phyloP scores from a whole-genome alignment of 2,329 filamentous ascomycete species.

The Talaromyces sp. region DNA sequence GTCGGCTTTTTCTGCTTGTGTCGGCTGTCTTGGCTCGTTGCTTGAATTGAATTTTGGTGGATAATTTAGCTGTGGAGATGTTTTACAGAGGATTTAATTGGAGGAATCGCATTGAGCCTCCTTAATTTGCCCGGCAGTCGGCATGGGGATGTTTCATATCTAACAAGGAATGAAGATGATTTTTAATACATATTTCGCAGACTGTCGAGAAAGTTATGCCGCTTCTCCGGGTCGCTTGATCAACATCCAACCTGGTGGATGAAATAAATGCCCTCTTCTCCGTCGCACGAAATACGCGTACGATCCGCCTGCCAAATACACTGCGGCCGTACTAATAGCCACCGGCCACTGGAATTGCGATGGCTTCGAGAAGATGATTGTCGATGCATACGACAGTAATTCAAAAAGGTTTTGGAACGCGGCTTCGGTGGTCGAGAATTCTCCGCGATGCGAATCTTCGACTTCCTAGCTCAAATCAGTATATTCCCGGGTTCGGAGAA shows the following conservation, averaged over 20 bases:
- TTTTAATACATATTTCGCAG: neutral
- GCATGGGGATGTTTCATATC: neutral
- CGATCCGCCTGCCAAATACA: constrained; percentile 31
- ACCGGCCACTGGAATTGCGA: constrained; percentile 65
- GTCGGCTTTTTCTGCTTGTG: neutral
- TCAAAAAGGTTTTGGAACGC: constrained; percentile 70
- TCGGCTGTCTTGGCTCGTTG: neutral
- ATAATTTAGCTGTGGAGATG: neutral
- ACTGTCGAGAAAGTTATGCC: neutral
- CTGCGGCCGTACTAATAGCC: constrained; percentile 53
- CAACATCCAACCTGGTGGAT: constrained; percentile 32
- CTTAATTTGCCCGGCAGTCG: neutral
- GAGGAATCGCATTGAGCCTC: neutral
- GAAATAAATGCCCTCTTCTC: constrained; percentile 61
- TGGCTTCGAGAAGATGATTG: constrained; percentile 63
- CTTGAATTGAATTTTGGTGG: neutral
- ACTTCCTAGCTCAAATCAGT: constrained; percentile 47
- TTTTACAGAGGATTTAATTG: neutral
- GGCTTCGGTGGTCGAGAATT: constrained; percentile 68
- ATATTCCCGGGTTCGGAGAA: neutral
- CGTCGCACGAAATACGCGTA: constrained; percentile 59
- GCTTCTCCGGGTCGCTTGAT: constrained; percentile 1
- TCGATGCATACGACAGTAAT: constrained; percentile 63
- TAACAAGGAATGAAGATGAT: neutral
- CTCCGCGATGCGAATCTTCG: constrained; percentile 57